Percentiles rank a stretch among this genome's conserved stretches.
phyloP scores from a whole-genome alignment of 2,329 filamentous ascomycete species.

The Penicillium oxalicum region DNA sequence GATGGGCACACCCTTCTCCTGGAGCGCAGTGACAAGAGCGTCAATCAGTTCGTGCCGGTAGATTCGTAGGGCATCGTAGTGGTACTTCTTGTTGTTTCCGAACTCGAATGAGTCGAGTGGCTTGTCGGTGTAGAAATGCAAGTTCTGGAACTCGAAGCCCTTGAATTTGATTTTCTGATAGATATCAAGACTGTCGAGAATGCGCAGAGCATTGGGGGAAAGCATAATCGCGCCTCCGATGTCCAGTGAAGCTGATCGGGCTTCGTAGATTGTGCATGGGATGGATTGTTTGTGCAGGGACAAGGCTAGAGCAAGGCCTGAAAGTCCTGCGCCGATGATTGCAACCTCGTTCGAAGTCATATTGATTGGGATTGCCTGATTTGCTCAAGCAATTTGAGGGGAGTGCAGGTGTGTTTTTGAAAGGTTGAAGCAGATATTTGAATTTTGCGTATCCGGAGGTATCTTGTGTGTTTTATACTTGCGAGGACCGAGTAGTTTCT shows the following conservation, averaged over 20 bases:
- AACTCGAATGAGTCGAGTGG: constrained; percentile 43
- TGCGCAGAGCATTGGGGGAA: constrained; percentile 52
- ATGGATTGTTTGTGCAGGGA: constrained; percentile 50
- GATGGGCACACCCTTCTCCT: constrained; percentile 34
- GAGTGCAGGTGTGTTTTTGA: too few species aligned
- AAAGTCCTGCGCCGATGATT: constrained; percentile 46
- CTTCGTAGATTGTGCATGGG: constrained; percentile 48
- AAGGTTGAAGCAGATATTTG: too few species aligned
- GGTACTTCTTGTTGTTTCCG: constrained; percentile 44
- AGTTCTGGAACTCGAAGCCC: constrained; percentile 48
- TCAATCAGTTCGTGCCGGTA: constrained; percentile 50
- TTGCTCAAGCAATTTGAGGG: not conserved
- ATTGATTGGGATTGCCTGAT: not conserved
- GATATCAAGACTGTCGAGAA: constrained; percentile 48
- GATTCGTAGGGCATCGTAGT: constrained; percentile 50
- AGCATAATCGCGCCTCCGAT: constrained; percentile 55
- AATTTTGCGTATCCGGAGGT: too few species aligned
- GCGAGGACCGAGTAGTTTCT: too few species aligned
- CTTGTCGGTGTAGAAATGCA: constrained; percentile 40
- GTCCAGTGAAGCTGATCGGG: constrained; percentile 40
- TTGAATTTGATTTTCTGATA: constrained; percentile 42
- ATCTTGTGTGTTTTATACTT: too few species aligned
- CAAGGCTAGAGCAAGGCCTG: constrained; percentile 52
- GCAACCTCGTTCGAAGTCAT: constrained; percentile 27
- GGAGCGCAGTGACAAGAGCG: constrained; percentile 41